Evolutionary conservation across 2,329 filamentous ascomycete species (phyloP).

Genomic region (Hypomyces perniciosus): DNA sequence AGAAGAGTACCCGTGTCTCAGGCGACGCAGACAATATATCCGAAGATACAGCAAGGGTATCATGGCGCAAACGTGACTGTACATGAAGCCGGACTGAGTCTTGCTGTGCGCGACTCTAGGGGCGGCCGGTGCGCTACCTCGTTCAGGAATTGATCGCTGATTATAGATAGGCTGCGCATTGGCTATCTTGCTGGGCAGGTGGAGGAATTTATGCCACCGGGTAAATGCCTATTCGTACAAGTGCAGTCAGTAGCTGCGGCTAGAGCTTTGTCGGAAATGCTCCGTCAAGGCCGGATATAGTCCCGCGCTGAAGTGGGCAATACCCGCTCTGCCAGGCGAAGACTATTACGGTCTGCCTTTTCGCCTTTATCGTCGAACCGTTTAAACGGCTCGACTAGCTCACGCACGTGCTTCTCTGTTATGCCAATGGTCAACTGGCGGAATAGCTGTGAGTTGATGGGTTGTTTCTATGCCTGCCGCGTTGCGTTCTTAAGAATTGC

Average conservation of each 20-base stretch:
- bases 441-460: background rate
- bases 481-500: background rate
- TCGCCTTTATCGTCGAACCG: conserved; percentile 9
- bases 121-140: no score
- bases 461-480: background rate
- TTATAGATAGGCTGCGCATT: no score
- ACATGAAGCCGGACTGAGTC: no score
- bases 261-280: conserved; percentile 8
- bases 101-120: no score
- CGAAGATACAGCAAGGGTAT: no score
- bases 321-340: conserved; percentile 14
- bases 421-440: conserved; percentile 8
- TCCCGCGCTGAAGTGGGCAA: conserved; percentile 8
- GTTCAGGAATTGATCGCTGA: no score
- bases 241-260: conserved; percentile 3
- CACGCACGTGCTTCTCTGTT: conserved; percentile 10
- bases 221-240: conserved; percentile 4
- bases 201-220: conserved; percentile 9
- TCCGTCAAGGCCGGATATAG: conserved; percentile 12
- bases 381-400: conserved; percentile 7
- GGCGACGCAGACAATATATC: no score
- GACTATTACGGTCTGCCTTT: background rate
- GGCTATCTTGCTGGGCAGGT: background rate
- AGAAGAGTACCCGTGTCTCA: no score
- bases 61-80: no score